Conservation (phyloP, 129 eudicot genomes). For the Logfia minima region DNA sequence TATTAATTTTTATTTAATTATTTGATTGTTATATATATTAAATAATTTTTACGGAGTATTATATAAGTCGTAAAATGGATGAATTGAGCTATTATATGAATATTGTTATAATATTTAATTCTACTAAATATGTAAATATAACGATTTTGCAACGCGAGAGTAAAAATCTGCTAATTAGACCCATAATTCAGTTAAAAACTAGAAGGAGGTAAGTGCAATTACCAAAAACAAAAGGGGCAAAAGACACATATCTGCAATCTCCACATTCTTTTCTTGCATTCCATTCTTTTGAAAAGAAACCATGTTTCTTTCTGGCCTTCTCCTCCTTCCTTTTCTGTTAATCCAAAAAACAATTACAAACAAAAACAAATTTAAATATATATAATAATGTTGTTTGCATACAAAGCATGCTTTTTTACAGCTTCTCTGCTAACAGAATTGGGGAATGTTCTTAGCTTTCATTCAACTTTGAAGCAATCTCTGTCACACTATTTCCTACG, state of each 20-base stretch:
- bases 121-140: too few relatives aligned
- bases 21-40: too few relatives aligned
- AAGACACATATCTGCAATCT: neutral
- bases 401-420: constrained; percentile 20
- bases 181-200: too few relatives aligned
- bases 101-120: too few relatives aligned
- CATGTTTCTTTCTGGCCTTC: neutral
- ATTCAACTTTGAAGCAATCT: constrained; percentile 38
- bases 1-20: too few relatives aligned
- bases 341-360: neutral
- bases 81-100: too few relatives aligned
- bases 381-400: constrained; percentile 15
- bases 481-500: neutral
- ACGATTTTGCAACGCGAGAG: too few relatives aligned
- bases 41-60: too few relatives aligned
- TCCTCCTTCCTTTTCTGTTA: neutral
- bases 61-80: too few relatives aligned
- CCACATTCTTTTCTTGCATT: constrained; percentile 24
- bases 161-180: too few relatives aligned
- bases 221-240: neutral
- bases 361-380: neutral
- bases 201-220: neutral
- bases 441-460: constrained; percentile 41
- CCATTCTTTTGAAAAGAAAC: constrained; percentile 1
- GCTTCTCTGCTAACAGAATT: constrained; percentile 15